phyloP scores from a whole-genome alignment of 805 yeast species.

The Candida ipomoeae region DNA sequence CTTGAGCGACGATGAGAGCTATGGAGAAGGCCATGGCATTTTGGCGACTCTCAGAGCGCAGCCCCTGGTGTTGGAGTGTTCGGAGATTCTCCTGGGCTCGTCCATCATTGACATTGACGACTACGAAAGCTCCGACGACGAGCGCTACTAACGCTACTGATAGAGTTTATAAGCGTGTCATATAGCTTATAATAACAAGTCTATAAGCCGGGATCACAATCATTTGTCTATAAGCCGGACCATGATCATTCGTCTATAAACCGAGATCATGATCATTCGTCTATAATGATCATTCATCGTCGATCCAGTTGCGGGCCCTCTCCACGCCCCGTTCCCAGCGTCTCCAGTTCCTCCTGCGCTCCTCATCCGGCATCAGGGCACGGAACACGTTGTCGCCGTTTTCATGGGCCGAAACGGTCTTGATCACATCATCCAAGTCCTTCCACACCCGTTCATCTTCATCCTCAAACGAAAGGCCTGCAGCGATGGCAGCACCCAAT shows the following conservation, averaged over 20 bases:
- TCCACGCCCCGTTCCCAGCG: constrained; percentile 85
- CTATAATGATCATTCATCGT: constrained; percentile 28
- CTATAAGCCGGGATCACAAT: constrained; percentile 2
- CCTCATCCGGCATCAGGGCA: constrained; percentile 49
- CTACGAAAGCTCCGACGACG: constrained; percentile 19
- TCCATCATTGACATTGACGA: constrained; percentile 21
- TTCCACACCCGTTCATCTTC: constrained; percentile 64
- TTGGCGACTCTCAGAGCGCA: background rate
- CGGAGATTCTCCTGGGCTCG: background rate
- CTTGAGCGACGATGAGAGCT: constrained; percentile 14
- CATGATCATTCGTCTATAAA: too few species aligned
- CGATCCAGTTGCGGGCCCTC: constrained; percentile 79
- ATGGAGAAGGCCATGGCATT: background rate
- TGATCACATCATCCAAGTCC: constrained; percentile 63
- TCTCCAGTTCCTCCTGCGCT: constrained; percentile 60
- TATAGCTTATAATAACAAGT: too few species aligned
- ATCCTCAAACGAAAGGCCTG: constrained; percentile 61
- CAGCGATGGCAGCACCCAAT: constrained; percentile 93
- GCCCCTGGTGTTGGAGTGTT: background rate
- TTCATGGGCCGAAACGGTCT: constrained; percentile 32
- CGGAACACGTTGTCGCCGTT: constrained; percentile 25
- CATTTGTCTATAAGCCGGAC: constrained; percentile 14
- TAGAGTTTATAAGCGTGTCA: background rate
- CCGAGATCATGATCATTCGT: too few species aligned
- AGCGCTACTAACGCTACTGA: background rate